Conservation (phyloP, 805 yeast species). For the Metschnikowia colocasiae region DNA sequence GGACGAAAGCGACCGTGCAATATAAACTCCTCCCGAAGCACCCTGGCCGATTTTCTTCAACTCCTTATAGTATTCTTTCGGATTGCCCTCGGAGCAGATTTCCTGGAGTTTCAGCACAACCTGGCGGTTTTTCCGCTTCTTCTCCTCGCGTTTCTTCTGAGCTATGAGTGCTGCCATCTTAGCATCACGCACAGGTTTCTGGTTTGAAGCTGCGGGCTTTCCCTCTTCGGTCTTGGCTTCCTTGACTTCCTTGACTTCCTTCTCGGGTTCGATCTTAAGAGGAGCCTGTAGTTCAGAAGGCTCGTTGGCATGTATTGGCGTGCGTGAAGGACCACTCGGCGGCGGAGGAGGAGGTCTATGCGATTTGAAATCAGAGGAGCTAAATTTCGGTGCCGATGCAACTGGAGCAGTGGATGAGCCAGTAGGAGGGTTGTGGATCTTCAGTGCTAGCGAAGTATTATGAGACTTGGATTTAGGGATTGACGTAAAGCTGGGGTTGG, state of each 20-base stretch:
- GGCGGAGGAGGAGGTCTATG: constrained; percentile 45
- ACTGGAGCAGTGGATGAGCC: constrained; percentile 38
- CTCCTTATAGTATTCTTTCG: constrained; percentile 62
- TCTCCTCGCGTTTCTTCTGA: constrained; percentile 74
- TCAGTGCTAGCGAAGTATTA: constrained; percentile 32
- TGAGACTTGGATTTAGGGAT: constrained; percentile 44
- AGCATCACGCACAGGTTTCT: constrained; percentile 44
- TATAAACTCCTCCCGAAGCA: constrained; percentile 95
- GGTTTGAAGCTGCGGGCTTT: constrained; percentile 13
- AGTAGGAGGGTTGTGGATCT: constrained; percentile 23
- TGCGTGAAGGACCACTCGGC: constrained; percentile 19
- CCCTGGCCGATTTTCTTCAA: constrained; percentile 93
- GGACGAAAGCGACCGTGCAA: constrained; percentile 58
- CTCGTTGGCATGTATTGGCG: constrained; percentile 1
- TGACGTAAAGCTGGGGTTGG: background rate
- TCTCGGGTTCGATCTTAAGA: constrained; percentile 11
- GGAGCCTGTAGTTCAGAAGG: constrained; percentile 2
- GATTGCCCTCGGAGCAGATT: constrained; percentile 85
- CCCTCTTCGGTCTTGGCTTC: constrained; percentile 9
- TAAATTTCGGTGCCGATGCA: constrained; percentile 27
- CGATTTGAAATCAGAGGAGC: constrained; percentile 25
- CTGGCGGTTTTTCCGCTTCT: constrained; percentile 66
- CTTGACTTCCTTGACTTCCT: constrained; percentile 11
- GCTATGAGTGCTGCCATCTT: constrained; percentile 53
- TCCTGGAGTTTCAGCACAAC: constrained; percentile 65